Base-by-base conservation (phyloP, 192 early-diverging fungal species). In the Dimargaris verticillata region DNA sequence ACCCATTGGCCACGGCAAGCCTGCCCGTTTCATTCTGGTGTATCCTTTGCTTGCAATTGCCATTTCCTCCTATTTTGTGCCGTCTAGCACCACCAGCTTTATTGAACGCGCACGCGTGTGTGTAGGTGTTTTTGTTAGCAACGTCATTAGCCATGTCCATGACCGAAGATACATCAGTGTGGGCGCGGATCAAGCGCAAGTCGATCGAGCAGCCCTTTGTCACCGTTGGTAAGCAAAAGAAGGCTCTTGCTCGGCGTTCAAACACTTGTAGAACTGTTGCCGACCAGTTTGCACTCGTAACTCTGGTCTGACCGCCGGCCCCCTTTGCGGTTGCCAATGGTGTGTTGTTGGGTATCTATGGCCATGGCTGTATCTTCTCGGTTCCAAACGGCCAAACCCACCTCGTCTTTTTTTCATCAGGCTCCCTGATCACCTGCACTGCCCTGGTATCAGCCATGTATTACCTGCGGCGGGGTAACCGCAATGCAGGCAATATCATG, bases 171-270 rank as follows among this genome's bases (percentile, higher is more conserved):
- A 43, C 57, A 0, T n/a, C 41, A 20, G 25, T 59, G 5, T 59
- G 24, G 18, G 57, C 38, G n/a, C 57, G 57, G 17, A 59, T 59
- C 25, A 41, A 20, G 38, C 57, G 57, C 43, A 41, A 44, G 57
- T 41, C 57, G 14, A 44, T 59, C 38, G 57, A 59, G 43, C 33
- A 59, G 24, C 57, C 57, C 28, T 43, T 59, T 33, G 57, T 59
- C 18, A 59, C 57, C 3, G 57, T 24, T 18, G 57, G 57, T 59
- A 44, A 59, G 41, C 46, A 2, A 20, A 1, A 47, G 46, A n/a
- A 11, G 46, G 20, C 14, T 3, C 3, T 15, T 12, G 17, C 12
- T n/a, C 46, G 2, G 17, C 17, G 11, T 1, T 20, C 3, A 47
- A 20, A 11, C 46, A 15, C 20, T 15, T 1, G 4, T 12, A 15